phyloP scores from a whole-genome alignment of 2,329 filamentous ascomycete genomes.

The Curvularia hawaiiensis region DNA sequence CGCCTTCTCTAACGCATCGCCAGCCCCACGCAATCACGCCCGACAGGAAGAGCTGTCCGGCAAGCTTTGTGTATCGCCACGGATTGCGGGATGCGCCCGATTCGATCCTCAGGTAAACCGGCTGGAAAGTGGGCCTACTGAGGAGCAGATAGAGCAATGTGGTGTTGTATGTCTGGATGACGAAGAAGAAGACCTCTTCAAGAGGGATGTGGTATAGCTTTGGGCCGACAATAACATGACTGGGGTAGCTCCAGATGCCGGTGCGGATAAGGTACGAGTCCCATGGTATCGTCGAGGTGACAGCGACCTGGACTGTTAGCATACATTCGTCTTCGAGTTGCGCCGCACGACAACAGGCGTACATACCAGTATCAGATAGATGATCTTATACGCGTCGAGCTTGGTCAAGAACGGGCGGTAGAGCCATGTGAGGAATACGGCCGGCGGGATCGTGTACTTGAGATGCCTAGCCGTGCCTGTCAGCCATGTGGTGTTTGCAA shows the following conservation, averaged over 20 bases:
- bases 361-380: conserved; percentile 60
- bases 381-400: conserved; percentile 67
- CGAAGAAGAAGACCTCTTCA: conserved; percentile 79
- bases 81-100: conserved; percentile 32
- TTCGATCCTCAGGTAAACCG: conserved; percentile 56
- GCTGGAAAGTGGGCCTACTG: conserved; percentile 66
- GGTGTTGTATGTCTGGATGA: conserved; percentile 77
- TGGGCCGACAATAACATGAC: conserved; percentile 66
- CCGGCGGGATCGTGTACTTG: conserved; percentile 70
- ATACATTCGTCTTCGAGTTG: background rate
- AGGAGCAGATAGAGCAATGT: conserved; percentile 69
- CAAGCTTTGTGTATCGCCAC: conserved; percentile 47
- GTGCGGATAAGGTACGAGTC: conserved; percentile 74
- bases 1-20: conserved; percentile 52
- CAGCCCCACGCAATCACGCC: conserved; percentile 53
- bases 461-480: conserved; percentile 58
- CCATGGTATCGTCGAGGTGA: conserved; percentile 74
- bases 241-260: conserved; percentile 73
- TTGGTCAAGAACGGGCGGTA: conserved; percentile 66
- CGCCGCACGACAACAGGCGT: conserved; percentile 2
- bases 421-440: conserved; percentile 62
- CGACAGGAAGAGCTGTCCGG: conserved; percentile 59
- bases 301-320: conserved; percentile 59
- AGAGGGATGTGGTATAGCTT: conserved; percentile 68
- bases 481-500: conserved; percentile 12